Evolutionary conservation across 495 filamentous ascomycete genomes (phyloP), one percentile per base, ranked within the genome.

Genomic region (Saxophila tyrrhenica): DNA sequence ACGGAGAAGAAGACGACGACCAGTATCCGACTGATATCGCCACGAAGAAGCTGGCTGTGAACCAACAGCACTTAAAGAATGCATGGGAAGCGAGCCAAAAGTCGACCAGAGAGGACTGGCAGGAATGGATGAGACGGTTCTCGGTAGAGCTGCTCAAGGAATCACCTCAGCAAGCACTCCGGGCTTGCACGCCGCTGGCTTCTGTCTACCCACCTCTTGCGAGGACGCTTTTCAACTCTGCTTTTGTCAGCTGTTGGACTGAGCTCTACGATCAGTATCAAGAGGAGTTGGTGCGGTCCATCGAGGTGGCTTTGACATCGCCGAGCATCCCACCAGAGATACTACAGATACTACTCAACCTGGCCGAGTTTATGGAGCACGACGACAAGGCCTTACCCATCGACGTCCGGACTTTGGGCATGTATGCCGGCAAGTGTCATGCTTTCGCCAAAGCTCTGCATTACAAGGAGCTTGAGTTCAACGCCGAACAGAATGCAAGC

Each of bases 321-420:
- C 82, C 87, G 20, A 84, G 94, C 55, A 94, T 97, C 22, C 91
- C 92, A 0, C 91, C 92, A 0, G 94, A 99, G 65, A 85, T 99
- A 47, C 73, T 97, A 2, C 92, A 95, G 50, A 84, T 95, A 35
- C 77, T 99, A 13, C 80, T 99, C 50, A 99, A 97, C 67, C 78
- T 99, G 15, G 92, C 90, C 2, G 92, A 99, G 61, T 99, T 97
- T 67, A 99, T 99, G 92, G 92, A 99, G 63, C 92, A 99, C 62
- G 92, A 97, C 62, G 92, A 99, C 65, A 97, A 97, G 64, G 92
- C 92, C 5, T 77, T 99, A 21, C 92, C 92, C 16, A 96, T 99
- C 59, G 94, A 99, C 66, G 95, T 99, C 54, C 80, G 92, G 29
- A 85, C 87, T 0, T 73, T 97, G 32, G 92, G 94, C 19, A 85